Percentiles rank a stretch among this genome's conserved stretches.
These are phyloP conservation scores for Hsuehochloa calcarea DNA, from an alignment of 176 grass and related monocot species.

Conservation along the genomic window DNA sequence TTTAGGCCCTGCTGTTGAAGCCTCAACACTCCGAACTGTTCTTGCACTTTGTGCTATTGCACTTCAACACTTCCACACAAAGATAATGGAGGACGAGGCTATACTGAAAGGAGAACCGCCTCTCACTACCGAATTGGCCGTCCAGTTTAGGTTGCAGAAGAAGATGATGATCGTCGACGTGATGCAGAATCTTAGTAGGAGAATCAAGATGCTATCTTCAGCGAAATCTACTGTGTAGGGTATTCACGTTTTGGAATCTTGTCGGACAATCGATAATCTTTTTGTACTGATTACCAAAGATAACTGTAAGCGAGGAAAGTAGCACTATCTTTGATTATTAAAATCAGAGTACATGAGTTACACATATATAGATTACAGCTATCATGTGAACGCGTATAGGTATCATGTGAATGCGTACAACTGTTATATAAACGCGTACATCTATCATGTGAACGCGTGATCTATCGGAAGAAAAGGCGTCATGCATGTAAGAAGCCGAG, in stretches of 20 bases:
- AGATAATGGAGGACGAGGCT: slow-evolving; percentile 90
- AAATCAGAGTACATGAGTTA: no score
- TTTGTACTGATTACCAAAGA: slow-evolving; percentile 21
- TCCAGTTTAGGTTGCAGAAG: slow-evolving; percentile 92
- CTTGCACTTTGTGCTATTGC: slow-evolving; percentile 73
- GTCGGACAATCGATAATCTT: neutral
- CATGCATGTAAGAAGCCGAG: no score
- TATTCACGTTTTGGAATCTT: neutral
- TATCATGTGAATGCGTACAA: no score
- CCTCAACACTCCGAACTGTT: slow-evolving; percentile 59
- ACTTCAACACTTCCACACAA: slow-evolving; percentile 82
- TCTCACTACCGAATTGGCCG: slow-evolving; percentile 59
- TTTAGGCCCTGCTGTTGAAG: slow-evolving; percentile 54
- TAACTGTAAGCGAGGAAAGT: no score
- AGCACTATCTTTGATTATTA: no score
- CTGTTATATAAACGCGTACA: no score
- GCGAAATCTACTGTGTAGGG: slow-evolving; percentile 34
- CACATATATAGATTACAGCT: no score
- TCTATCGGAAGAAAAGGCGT: no score
- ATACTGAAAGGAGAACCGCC: slow-evolving; percentile 51
- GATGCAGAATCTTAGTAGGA: slow-evolving; percentile 70
- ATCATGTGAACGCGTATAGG: no score
- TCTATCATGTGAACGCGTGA: no score
- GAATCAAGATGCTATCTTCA: slow-evolving; percentile 57
- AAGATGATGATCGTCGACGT: slow-evolving; percentile 71